A percentile compares a stretch with the other conserved stretches of the same genome.
phyloP scores from a whole-genome alignment of 768 basidiomycete species.

The Pleurotus ostreatus region DNA sequence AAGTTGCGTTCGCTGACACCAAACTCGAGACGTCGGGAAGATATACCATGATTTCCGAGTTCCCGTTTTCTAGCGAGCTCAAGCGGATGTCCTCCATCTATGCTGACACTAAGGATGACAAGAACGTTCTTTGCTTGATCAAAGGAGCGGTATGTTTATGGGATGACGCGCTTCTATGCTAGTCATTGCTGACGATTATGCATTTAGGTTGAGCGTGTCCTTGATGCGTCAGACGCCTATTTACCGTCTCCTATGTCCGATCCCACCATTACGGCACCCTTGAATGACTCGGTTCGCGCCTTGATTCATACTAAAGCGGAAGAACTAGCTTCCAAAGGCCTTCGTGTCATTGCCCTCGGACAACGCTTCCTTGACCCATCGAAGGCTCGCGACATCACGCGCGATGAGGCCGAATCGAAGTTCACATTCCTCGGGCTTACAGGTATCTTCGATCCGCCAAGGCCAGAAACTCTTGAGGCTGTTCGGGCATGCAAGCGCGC shows the following conservation, averaged over 20 bases:
- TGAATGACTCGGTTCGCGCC: constrained; percentile 24
- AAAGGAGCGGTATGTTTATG: constrained; percentile 31
- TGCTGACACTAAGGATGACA: constrained; percentile 20
- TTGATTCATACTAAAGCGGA: constrained; percentile 19
- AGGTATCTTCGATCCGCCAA: constrained; percentile 54
- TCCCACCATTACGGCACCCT: constrained; percentile 16
- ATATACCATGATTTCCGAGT: constrained; percentile 32
- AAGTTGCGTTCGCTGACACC: constrained; percentile 15
- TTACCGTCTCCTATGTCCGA: constrained; percentile 20
- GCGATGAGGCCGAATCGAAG: constrained; percentile 44
- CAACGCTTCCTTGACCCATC: constrained; percentile 18
- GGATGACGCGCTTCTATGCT: constrained; percentile 7
- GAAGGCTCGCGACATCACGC: constrained; percentile 22
- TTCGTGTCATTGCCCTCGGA: constrained; percentile 34
- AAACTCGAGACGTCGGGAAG: constrained; percentile 20
- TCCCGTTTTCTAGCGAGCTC: constrained; percentile 46
- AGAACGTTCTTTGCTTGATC: constrained; percentile 22
- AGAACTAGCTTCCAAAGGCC: constrained; percentile 33
- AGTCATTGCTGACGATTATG: neutral
- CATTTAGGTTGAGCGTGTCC: constrained; percentile 36
- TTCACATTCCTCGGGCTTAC: constrained; percentile 49
- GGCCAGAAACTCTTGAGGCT: constrained; percentile 48
- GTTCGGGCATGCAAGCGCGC: constrained; percentile 47
- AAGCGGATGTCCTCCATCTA: constrained; percentile 47
- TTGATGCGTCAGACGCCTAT: constrained; percentile 40